Evolutionary conservation across 2,329 filamentous ascomycete species (phyloP).

Genomic region (Cadophora sp.): DNA sequence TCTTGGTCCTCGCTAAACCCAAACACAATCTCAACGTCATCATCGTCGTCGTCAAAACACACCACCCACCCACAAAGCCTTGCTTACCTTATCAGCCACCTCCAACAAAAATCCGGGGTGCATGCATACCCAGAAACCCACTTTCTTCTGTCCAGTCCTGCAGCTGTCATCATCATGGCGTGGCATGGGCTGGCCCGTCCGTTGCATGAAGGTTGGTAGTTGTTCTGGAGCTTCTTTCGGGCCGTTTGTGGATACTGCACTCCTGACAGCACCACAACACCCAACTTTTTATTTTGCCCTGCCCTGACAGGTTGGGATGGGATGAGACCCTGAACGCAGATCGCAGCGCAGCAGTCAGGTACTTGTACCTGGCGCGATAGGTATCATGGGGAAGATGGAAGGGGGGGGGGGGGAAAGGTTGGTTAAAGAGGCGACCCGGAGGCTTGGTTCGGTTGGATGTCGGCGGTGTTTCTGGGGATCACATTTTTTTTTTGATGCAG

Average conservation of each 20-base stretch:
- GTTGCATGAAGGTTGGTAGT: neutral
- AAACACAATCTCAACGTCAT: neutral
- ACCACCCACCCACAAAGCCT: neutral
- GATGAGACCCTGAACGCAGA: neutral
- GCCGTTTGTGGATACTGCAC: slow-evolving; percentile 11
- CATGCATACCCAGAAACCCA: slow-evolving; percentile 5
- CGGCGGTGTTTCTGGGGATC: neutral
- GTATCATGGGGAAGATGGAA: neutral
- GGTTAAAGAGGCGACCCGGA: slow-evolving; percentile 3
- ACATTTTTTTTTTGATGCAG: too few relatives aligned
- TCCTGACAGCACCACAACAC: neutral
- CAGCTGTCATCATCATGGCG: neutral
- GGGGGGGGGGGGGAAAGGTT: too few relatives aligned
- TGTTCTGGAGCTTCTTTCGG: slow-evolving; percentile 18
- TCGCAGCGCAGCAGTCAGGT: neutral
- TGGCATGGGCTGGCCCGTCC: neutral
- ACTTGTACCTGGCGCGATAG: neutral
- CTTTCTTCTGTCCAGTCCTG: neutral
- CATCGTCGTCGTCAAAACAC: neutral
- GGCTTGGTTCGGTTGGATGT: slow-evolving; percentile 5
- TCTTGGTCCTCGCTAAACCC: neutral
- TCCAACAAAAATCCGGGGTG: slow-evolving; percentile 3
- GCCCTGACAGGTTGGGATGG: neutral
- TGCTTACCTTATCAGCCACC: neutral
- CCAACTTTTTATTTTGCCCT: neutral